These are phyloP conservation scores for Platismatia glauca DNA, from an alignment of 495 filamentous ascomycete species.

Conservation along the genomic window DNA sequence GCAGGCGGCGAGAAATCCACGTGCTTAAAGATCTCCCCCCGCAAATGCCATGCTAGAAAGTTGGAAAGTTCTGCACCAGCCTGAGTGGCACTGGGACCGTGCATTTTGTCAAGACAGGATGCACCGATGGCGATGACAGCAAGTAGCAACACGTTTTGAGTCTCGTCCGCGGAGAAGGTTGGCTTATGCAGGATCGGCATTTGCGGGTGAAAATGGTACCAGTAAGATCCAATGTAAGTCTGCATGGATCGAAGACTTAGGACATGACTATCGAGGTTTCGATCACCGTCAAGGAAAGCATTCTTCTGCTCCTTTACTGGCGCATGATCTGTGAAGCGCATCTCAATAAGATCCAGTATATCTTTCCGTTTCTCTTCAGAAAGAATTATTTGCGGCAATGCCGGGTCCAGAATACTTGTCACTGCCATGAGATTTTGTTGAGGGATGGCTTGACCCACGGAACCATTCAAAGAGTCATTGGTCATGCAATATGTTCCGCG, in stretches of 20 bases:
- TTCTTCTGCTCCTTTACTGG: slow-evolving; percentile 68
- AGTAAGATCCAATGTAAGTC: slow-evolving; percentile 86
- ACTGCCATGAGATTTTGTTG: slow-evolving; percentile 80
- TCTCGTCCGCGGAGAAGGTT: slow-evolving; percentile 81
- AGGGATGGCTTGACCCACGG: slow-evolving; percentile 15
- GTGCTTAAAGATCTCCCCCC: slow-evolving; percentile 90
- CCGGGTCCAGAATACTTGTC: slow-evolving; percentile 78
- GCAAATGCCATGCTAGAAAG: slow-evolving; percentile 82
- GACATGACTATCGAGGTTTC: slow-evolving; percentile 63
- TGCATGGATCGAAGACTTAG: slow-evolving; percentile 92
- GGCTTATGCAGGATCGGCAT: slow-evolving; percentile 90
- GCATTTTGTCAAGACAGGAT: slow-evolving; percentile 72
- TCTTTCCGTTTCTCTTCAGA: slow-evolving; percentile 82
- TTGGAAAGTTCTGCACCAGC: slow-evolving; percentile 69
- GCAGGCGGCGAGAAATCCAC: slow-evolving; percentile 86
- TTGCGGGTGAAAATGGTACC: slow-evolving; percentile 90
- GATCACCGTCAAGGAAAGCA: slow-evolving; percentile 59
- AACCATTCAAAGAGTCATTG: slow-evolving; percentile 18
- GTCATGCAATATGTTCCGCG: slow-evolving; percentile 11
- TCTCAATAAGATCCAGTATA: slow-evolving; percentile 75
- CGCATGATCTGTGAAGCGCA: slow-evolving; percentile 67
- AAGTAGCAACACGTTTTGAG: slow-evolving; percentile 75
- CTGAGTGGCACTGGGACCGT: slow-evolving; percentile 63
- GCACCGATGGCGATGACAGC: slow-evolving; percentile 94
- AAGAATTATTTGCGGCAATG: slow-evolving; percentile 66